These are phyloP conservation scores for Gelatoporia subvermispora DNA, from an alignment of 768 basidiomycete species.

Conservation along the genomic window DNA sequence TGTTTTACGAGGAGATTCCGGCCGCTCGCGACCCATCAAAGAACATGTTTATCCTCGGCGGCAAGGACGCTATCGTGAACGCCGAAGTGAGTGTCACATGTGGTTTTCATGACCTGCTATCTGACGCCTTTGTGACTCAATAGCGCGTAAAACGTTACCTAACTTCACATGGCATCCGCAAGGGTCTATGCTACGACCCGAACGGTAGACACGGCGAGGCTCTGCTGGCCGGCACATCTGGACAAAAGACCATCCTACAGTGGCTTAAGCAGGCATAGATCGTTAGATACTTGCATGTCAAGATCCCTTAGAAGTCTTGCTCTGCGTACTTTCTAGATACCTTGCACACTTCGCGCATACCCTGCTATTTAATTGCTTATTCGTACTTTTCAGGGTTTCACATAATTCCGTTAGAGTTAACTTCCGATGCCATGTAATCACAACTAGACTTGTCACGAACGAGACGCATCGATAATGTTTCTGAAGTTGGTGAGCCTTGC, in stretches of 20 bases:
- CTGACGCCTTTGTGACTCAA: not conserved
- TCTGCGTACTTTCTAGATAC: not conserved
- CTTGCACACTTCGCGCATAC: not conserved
- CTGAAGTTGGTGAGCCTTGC: too few relatives aligned
- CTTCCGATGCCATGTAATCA: too few relatives aligned
- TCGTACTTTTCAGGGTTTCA: too few relatives aligned
- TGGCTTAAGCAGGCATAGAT: constrained; percentile 45
- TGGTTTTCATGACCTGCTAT: not conserved
- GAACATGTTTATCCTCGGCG: constrained; percentile 76
- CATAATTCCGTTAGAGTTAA: too few relatives aligned
- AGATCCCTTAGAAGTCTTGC: not conserved
- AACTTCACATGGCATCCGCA: constrained; percentile 63
- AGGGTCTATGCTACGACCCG: constrained; percentile 63
- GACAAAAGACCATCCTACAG: constrained; percentile 51
- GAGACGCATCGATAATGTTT: too few relatives aligned
- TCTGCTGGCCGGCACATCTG: constrained; percentile 45
- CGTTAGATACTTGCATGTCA: not conserved
- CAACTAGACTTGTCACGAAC: too few relatives aligned
- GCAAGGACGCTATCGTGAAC: constrained; percentile 74
- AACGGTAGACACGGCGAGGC: constrained; percentile 61
- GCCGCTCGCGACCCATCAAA: constrained; percentile 63
- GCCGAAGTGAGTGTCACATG: constrained; percentile 44
- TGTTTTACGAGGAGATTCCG: constrained; percentile 90
- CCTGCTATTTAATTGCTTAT: not conserved
- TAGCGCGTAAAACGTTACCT: constrained; percentile 76